Base-by-base conservation (phyloP, 345 rosid species). In the Eucalyptus paniculata region DNA sequence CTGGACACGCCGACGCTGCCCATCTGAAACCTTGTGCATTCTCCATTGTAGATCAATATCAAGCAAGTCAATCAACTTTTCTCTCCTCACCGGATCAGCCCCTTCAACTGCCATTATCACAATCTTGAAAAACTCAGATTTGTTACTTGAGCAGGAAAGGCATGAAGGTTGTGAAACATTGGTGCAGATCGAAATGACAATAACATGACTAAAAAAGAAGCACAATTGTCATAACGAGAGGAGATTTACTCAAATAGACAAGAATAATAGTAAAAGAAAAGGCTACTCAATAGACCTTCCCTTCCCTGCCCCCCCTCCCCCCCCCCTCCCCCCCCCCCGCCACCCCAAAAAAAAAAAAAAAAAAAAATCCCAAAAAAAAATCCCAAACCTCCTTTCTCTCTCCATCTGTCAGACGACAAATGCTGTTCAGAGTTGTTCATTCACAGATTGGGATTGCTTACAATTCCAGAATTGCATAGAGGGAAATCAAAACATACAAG, bases 21-120 rank as follows among this genome's bases (percentile, higher is more conserved):
- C 99, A 91, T 98, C 99, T 87, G 99, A 98, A 47, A 96, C 99
- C 91, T 98, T 98, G 90, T 98, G 99, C 99, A 97, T 98, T 90
- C 99, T 96, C 99, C 99, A 97, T 87, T 94, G 94, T 77, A 98
- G 92, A 91, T 97, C 97, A 50, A 98, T 97, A 89, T 97, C 99
- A 91, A 98, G 99, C 90, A 98, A 95, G 80, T 97, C 99, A 91
- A 97, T 97, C 91, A 98, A 91, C 91, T 90, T 95, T 19, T 95
- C 98, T 93, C 99, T 97, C 95, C 99, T 94, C 60, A 40, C 92
- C 69, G 98, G 96, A 95, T 97, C 98, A 89, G 95, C 89, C 50
- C 97, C 99, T 93, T 98, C 99, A 93, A 98, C 99, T 98, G 94
- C 69, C 47, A 77, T 77, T 13, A 77, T 77, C 47, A 77, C 23